A percentile compares a stretch with the other conserved stretches of the same genome.
phyloP scores from a whole-genome alignment of 768 basidiomycete species.

The Suillus weaverae region DNA sequence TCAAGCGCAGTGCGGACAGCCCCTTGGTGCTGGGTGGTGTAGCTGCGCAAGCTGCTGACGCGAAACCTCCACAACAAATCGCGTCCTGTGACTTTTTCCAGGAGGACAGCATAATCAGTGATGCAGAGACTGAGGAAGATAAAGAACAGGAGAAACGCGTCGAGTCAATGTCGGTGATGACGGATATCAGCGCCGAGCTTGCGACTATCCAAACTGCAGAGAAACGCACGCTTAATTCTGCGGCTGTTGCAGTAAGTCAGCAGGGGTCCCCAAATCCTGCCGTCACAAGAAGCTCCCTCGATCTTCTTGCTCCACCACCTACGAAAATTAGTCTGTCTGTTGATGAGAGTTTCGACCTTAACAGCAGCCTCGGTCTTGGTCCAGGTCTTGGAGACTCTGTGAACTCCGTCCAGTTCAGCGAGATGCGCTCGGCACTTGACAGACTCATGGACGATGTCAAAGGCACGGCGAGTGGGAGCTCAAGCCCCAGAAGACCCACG shows the following conservation, averaged over 20 bases:
- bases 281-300: not conserved
- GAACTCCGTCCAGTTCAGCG: slow-evolving; percentile 58
- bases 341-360: slow-evolving; percentile 28
- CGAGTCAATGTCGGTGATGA: slow-evolving; percentile 37
- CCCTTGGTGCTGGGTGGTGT: slow-evolving; percentile 25
- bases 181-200: slow-evolving; percentile 46
- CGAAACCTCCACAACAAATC: not conserved
- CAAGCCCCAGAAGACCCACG: slow-evolving; percentile 25
- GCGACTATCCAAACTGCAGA: slow-evolving; percentile 52
- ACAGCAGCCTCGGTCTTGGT: slow-evolving; percentile 24
- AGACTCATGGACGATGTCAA: slow-evolving; percentile 69
- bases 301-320: slow-evolving; percentile 6
- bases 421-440: slow-evolving; percentile 74
- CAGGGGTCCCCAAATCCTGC: not conserved
- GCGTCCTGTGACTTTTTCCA: slow-evolving; percentile 1
- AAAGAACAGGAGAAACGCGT: slow-evolving; percentile 35
- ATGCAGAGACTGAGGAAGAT: slow-evolving; percentile 17
- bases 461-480: slow-evolving; percentile 18
- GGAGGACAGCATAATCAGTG: slow-evolving; percentile 12
- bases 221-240: slow-evolving; percentile 34
- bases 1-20: slow-evolving; percentile 45
- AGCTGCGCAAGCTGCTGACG: not conserved
- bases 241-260: slow-evolving; percentile 5
- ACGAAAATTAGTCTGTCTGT: slow-evolving; percentile 18
- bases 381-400: slow-evolving; percentile 38